A percentile compares a stretch with the other conserved stretches of the same genome.
Conservation (phyloP, 108 stramenopile species). For the Fistulifera pelliculosa region DNA sequence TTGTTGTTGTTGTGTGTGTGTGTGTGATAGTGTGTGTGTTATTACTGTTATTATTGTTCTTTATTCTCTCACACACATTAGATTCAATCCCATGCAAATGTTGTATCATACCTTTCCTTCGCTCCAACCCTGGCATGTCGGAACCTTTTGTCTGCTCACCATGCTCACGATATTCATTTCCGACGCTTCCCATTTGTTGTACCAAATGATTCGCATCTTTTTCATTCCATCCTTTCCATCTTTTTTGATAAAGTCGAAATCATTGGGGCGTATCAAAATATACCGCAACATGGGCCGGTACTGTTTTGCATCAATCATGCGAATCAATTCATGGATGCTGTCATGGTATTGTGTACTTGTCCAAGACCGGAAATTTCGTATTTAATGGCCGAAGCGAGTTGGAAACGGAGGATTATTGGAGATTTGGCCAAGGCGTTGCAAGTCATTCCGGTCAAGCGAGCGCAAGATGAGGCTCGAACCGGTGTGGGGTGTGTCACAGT, state of each 20-base stretch:
- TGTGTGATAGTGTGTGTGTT: background rate
- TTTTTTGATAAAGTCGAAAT: constrained; percentile 86
- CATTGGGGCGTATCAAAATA: constrained; percentile 74
- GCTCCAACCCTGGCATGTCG: constrained; percentile 75
- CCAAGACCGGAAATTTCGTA: constrained; percentile 62
- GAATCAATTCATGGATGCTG: constrained; percentile 95
- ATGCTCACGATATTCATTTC: constrained; percentile 67
- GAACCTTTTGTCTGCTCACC: constrained; percentile 42
- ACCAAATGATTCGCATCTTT: constrained; percentile 79
- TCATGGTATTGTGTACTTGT: constrained; percentile 85
- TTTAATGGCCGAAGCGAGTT: constrained; percentile 90
- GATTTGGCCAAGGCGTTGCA: constrained; percentile 90
- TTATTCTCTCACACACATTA: constrained; percentile 7
- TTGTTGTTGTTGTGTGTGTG: background rate
- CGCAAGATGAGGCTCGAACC: constrained; percentile 72
- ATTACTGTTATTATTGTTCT: background rate
- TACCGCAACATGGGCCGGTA: constrained; percentile 87
- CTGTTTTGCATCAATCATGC: constrained; percentile 94
- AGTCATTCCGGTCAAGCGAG: constrained; percentile 88
- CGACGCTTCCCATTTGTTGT: constrained; percentile 76
- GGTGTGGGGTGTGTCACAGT: constrained; percentile 47
- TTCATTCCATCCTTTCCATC: constrained; percentile 76
- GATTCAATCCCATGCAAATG: constrained; percentile 80
- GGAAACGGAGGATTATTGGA: constrained; percentile 81
- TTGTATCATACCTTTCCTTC: constrained; percentile 75